A percentile compares a stretch with the other conserved stretches of the same genome.
phyloP scores from a whole-genome alignment of 352 stramenopile genomes.

The Globisporangium nagaii region DNA sequence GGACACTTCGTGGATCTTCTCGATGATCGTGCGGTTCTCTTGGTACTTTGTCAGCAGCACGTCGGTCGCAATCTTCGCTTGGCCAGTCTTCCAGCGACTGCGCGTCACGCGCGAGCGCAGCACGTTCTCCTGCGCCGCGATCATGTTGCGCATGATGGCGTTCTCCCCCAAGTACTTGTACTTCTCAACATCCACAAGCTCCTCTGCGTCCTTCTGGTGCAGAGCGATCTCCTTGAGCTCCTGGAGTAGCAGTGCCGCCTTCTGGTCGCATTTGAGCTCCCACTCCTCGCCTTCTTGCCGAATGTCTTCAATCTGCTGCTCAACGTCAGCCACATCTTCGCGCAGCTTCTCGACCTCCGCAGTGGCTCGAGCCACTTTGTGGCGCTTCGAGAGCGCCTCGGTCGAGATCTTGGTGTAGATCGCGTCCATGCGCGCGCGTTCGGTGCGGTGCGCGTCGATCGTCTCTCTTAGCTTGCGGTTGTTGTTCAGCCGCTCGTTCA shows the following conservation, averaged over 20 bases:
- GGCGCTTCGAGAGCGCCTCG: constrained; percentile 50
- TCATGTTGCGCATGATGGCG: constrained; percentile 59
- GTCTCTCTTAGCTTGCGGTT: constrained; percentile 59
- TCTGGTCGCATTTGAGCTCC: constrained; percentile 52
- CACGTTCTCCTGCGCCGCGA: constrained; percentile 38
- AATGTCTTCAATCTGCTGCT: constrained; percentile 55
- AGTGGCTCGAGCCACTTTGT: constrained; percentile 36
- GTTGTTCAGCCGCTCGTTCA: constrained; percentile 72
- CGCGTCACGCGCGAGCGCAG: constrained; percentile 46
- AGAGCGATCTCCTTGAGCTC: constrained; percentile 69
- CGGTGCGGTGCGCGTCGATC: constrained; percentile 64
- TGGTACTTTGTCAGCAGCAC: constrained; percentile 69
- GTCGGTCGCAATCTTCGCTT: constrained; percentile 61
- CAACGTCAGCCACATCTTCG: constrained; percentile 40
- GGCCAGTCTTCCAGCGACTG: constrained; percentile 64
- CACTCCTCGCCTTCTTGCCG: constrained; percentile 54
- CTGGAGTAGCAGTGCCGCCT: constrained; percentile 42
- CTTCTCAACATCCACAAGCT: constrained; percentile 46
- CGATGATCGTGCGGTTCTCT: constrained; percentile 73
- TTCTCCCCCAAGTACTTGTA: constrained; percentile 72
- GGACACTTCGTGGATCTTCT: constrained; percentile 79
- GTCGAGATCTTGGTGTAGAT: constrained; percentile 71
- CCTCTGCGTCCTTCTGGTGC: constrained; percentile 45
- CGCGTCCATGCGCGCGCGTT: constrained; percentile 66
- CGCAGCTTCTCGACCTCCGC: constrained; percentile 56